These are phyloP conservation scores for Penicillium lagena DNA, from an alignment of 495 filamentous ascomycete species.

Conservation along the genomic window DNA sequence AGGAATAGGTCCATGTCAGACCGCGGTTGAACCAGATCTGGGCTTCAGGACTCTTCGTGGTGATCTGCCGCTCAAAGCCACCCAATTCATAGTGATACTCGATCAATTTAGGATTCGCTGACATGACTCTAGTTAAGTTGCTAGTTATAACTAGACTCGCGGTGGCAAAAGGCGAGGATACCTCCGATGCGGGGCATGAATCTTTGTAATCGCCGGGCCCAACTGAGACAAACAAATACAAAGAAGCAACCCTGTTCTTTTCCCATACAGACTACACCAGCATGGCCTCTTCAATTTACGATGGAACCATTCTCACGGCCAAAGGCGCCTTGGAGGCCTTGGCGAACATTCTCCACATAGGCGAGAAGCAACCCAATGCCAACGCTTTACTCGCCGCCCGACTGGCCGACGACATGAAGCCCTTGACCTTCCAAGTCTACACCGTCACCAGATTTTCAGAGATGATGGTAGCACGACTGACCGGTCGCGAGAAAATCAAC, in stretches of 20 bases:
- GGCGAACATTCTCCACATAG: slow-evolving; percentile 15
- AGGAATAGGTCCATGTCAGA: slow-evolving; percentile 27
- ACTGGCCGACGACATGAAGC: slow-evolving; percentile 37
- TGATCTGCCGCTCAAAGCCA: slow-evolving; percentile 11
- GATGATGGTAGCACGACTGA: slow-evolving; percentile 19
- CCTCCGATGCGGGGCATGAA: too few relatives aligned
- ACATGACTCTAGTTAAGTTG: too few relatives aligned
- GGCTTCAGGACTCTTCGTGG: slow-evolving; percentile 15
- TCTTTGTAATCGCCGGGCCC: too few relatives aligned
- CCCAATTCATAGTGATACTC: slow-evolving; percentile 17
- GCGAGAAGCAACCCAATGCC: slow-evolving; percentile 13
- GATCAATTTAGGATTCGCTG: neutral
- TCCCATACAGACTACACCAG: too few relatives aligned
- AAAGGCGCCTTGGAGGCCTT: slow-evolving; percentile 16
- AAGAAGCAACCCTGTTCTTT: too few relatives aligned
- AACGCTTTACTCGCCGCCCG: slow-evolving; percentile 12
- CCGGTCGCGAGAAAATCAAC: slow-evolving; percentile 15
- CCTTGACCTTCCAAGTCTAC: slow-evolving; percentile 38
- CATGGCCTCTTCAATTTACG: slow-evolving; percentile 21
- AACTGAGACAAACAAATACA: too few relatives aligned
- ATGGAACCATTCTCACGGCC: slow-evolving; percentile 19
- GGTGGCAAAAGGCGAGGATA: too few relatives aligned
- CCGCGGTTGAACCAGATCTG: slow-evolving; percentile 33
- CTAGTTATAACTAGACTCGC: too few relatives aligned
- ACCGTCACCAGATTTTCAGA: slow-evolving; percentile 21